Evolutionary conservation across 768 basidiomycete species (phyloP), one percentile per base, ranked within the genome.

Genomic region (Lactarius evosmus): DNA sequence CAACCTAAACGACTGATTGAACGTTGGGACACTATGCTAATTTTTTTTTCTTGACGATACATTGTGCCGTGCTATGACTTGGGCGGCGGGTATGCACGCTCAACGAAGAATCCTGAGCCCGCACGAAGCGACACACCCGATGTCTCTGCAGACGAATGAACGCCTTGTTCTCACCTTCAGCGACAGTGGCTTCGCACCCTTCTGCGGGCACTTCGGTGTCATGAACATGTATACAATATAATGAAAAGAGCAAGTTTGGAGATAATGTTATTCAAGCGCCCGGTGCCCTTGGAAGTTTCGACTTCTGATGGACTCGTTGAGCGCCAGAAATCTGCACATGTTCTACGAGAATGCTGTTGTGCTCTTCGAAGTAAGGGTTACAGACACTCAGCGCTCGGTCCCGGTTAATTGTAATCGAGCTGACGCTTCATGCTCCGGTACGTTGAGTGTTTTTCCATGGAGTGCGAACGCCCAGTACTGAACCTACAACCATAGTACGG

Each of bases 301-400:
- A 55, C 50, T 7, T 58, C 58, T 6, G 34, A 55, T 2, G 53
- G 33, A 14, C 33, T 49, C n/a, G 11, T 38, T 33, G 22, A 19
- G 16, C 53, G 36, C 40, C 34, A 36, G 7, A 30, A 54, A 56
- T 38, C 40, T 19, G 46, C 60, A 44, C 16, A 58, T 56, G 14
- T 36, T 64, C 46, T 60, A 33, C 34, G 46, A 64, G 22, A 38
- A 55, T 17, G 58, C 36, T 33, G 30, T 60, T 16, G 53, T 60
- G 33, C 51, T 53, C 8, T 38, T 58, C 4, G 46, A 58, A 32
- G 62, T 53, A 52, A 27, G 57, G 58, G 32, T 32, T 29, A 33
- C 9, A 2, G 27, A 25, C 19, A 8, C 36, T 12, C 56, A 27
- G 8, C n/a, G 19, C 19, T 14, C 3, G 6, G 5, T 25, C 22